These are phyloP conservation scores for Striga asiatica DNA, from an alignment of 257 asterid genomes.

Conservation along the genomic window DNA sequence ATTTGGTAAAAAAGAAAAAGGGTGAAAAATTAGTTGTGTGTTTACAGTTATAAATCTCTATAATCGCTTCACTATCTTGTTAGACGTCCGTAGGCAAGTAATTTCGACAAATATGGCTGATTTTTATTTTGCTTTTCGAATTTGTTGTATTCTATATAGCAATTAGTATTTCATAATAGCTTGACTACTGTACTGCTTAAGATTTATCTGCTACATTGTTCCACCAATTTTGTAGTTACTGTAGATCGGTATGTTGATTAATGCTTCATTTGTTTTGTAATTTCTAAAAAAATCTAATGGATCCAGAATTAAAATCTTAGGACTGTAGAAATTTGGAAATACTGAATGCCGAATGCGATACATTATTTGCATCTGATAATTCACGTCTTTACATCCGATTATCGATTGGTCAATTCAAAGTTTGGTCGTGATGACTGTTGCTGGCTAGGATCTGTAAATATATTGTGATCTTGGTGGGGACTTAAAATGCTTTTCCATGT, in stretches of 20 bases:
- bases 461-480: conserved; percentile 1
- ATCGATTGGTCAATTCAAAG: conserved; percentile 3
- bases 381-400: no score
- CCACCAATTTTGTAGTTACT: no score
- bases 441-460: conserved; percentile 6
- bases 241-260: no score
- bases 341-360: no score
- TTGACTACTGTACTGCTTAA: no score
- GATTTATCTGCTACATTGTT: no score
- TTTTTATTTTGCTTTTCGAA: neutral
- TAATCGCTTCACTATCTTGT: conserved; percentile 9
- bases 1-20: conserved; percentile 91
- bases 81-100: neutral
- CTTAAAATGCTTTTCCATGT: neutral
- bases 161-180: no score
- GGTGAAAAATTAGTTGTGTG: no score
- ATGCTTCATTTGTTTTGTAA: no score
- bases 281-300: no score
- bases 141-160: neutral
- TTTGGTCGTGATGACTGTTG: conserved; percentile 5
- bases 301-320: conserved; percentile 19
- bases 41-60: no score
- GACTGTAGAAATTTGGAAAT: conserved; percentile 6
- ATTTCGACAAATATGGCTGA: neutral
- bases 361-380: no score